Conservation (phyloP, 2,329 filamentous ascomycete genomes). For the Trichoderma atroviride region DNA sequence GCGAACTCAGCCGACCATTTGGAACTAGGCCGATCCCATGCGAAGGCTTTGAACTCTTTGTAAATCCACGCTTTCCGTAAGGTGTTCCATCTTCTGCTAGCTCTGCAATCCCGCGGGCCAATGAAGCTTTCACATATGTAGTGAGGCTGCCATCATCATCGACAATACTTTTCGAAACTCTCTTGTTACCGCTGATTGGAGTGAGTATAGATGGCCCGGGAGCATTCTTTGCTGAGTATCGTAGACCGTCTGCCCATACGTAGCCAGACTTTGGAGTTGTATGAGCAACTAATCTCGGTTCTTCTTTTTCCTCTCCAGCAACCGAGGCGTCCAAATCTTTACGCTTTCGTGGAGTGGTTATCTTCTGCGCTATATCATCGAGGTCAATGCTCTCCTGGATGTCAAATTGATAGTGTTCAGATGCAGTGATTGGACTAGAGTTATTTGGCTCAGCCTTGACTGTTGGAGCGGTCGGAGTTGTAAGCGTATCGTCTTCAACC, state of each 20-base stretch:
- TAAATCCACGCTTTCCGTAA: conserved; percentile 31
- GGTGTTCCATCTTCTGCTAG: conserved; percentile 54
- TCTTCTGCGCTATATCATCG: conserved; percentile 38
- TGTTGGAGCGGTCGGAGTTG: conserved; percentile 35
- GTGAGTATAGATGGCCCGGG: conserved; percentile 40
- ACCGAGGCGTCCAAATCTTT: conserved; percentile 33
- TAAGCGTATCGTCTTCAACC: conserved; percentile 34
- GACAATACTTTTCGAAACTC: conserved; percentile 31
- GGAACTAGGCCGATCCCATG: conserved; percentile 21
- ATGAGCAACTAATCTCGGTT: conserved; percentile 19
- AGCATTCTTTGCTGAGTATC: conserved; percentile 6
- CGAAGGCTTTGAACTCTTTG: conserved; percentile 12
- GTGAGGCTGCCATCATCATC: conserved; percentile 30
- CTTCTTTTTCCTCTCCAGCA: conserved; percentile 5
- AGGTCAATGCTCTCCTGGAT: conserved; percentile 64
- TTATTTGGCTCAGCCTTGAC: conserved; percentile 48
- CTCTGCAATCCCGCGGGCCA: conserved; percentile 44
- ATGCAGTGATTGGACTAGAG: conserved; percentile 37
- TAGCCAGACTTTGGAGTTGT: conserved; percentile 30
- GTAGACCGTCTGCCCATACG: conserved; percentile 29
- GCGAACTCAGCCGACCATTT: conserved; percentile 38
- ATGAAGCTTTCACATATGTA: conserved; percentile 31
- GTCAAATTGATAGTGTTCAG: conserved; percentile 34
- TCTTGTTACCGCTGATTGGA: conserved; percentile 43
- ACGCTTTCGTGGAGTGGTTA: conserved; percentile 44